Evolutionary conservation across 1,284 basidiomycete genomes (phyloP).

Genomic region (Trichosporon coremiiforme): DNA sequence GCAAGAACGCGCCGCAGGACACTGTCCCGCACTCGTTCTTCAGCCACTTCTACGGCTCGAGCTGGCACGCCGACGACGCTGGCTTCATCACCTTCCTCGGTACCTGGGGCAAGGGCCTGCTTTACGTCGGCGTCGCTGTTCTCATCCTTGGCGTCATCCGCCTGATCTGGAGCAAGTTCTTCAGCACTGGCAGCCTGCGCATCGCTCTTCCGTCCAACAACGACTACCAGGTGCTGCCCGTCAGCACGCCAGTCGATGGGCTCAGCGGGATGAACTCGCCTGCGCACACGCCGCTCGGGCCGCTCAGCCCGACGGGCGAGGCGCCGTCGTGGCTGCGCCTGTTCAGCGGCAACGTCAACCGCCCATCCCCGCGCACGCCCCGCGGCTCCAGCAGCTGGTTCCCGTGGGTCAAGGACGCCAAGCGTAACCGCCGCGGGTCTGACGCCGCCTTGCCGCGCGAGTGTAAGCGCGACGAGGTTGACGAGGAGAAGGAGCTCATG

Average conservation of each 20-base stretch:
- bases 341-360: constrained; percentile 20
- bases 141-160: constrained; percentile 69
- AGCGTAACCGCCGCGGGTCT: constrained; percentile 17
- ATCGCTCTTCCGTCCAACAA: constrained; percentile 20
- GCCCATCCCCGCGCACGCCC: constrained; percentile 28
- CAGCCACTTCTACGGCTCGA: constrained; percentile 92
- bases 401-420: constrained; percentile 26
- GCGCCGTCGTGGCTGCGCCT: constrained; percentile 31
- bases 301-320: constrained; percentile 29
- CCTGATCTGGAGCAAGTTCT: constrained; percentile 59
- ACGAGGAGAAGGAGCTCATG: constrained; percentile 40
- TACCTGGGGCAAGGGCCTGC: constrained; percentile 78
- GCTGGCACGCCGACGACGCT: constrained; percentile 94
- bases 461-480: constrained; percentile 21
- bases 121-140: constrained; percentile 76
- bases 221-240: constrained; percentile 30
- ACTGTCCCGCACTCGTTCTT: constrained; percentile 93
- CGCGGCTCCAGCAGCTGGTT: constrained; percentile 29
- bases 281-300: constrained; percentile 14
- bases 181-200: constrained; percentile 28
- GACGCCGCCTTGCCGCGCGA: background rate
- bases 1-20: constrained; percentile 84
- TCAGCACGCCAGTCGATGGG: constrained; percentile 17
- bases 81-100: constrained; percentile 88
- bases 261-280: constrained; percentile 24